A percentile compares a stretch with the other conserved stretches of the same genome.
Conservation (phyloP, 2,329 filamentous ascomycete genomes). For the Colletotrichum abscissum region DNA sequence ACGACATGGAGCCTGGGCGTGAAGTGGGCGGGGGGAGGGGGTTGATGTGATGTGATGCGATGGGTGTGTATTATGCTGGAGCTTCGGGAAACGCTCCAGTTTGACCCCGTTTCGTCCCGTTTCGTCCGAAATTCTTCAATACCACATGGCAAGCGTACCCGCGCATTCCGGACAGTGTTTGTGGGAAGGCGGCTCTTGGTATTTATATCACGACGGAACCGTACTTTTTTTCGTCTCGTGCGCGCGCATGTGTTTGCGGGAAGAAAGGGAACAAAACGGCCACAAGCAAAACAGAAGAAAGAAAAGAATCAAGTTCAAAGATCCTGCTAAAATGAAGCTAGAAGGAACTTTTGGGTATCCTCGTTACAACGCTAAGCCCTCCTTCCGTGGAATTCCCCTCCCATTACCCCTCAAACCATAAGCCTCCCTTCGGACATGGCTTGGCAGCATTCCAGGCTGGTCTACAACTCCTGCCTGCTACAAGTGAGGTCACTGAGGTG, state of each 20-base stretch:
- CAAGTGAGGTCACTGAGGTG: not conserved
- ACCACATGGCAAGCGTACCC: not conserved
- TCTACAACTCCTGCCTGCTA: not conserved
- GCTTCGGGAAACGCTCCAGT: not conserved
- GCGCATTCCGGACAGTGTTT: not conserved
- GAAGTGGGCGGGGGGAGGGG: not conserved
- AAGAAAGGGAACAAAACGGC: not conserved
- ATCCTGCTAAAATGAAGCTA: not conserved
- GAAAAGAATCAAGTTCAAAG: not conserved
- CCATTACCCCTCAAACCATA: not conserved
- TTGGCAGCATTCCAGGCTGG: not conserved
- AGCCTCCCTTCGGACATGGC: not conserved
- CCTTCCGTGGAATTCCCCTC: constrained; percentile 10
- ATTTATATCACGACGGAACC: constrained; percentile 4
- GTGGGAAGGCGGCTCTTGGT: not conserved
- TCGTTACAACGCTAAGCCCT: constrained; percentile 29
- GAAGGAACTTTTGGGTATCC: constrained; percentile 28
- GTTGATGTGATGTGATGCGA: too few relatives aligned
- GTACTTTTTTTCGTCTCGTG: too few relatives aligned
- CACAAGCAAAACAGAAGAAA: not conserved
- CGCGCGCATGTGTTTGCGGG: too few relatives aligned
- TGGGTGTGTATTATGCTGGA: too few relatives aligned
- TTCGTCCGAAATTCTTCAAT: not conserved
- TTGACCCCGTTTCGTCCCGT: not conserved
- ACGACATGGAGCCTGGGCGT: not conserved